phyloP scores from a whole-genome alignment of 768 basidiomycete genomes.

The Suillus paluster region DNA sequence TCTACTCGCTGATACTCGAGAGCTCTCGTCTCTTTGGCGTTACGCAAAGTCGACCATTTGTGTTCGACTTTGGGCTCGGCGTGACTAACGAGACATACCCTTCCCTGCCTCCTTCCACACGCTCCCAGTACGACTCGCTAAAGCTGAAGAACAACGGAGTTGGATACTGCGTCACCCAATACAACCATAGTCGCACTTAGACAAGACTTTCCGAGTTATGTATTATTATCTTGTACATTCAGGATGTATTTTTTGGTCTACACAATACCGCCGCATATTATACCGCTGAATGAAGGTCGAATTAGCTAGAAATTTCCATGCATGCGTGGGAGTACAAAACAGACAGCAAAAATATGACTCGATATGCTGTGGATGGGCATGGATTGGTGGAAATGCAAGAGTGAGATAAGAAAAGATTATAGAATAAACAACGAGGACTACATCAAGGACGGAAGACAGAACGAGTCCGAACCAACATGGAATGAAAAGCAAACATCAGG shows the following conservation, averaged over 20 bases:
- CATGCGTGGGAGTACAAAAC: slow-evolving; percentile 30
- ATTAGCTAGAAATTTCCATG: slow-evolving; percentile 26
- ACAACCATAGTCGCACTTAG: slow-evolving; percentile 36
- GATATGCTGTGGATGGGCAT: slow-evolving; percentile 21
- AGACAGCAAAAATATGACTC: slow-evolving; percentile 22
- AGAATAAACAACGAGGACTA: slow-evolving; percentile 28
- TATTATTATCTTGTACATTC: background rate
- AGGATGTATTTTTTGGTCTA: slow-evolving; percentile 6
- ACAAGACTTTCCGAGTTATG: background rate
- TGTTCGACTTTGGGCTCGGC: slow-evolving; percentile 78
- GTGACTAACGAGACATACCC: slow-evolving; percentile 62
- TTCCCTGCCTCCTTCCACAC: slow-evolving; percentile 23
- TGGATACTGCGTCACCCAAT: slow-evolving; percentile 58
- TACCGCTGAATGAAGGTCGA: slow-evolving; percentile 13
- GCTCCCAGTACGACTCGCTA: slow-evolving; percentile 33
- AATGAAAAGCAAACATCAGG: slow-evolving; percentile 25
- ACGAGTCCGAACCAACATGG: slow-evolving; percentile 21
- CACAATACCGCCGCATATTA: slow-evolving; percentile 14
- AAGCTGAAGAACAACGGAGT: slow-evolving; percentile 41
- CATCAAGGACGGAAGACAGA: slow-evolving; percentile 19
- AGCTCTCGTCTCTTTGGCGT: slow-evolving; percentile 80
- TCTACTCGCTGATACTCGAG: slow-evolving; percentile 75
- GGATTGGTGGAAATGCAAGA: slow-evolving; percentile 21
- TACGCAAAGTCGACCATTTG: slow-evolving; percentile 76
- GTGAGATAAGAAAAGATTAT: slow-evolving; percentile 24